Base-by-base conservation (phyloP, 345 rosid species). In the Eutrema heterophyllum region DNA sequence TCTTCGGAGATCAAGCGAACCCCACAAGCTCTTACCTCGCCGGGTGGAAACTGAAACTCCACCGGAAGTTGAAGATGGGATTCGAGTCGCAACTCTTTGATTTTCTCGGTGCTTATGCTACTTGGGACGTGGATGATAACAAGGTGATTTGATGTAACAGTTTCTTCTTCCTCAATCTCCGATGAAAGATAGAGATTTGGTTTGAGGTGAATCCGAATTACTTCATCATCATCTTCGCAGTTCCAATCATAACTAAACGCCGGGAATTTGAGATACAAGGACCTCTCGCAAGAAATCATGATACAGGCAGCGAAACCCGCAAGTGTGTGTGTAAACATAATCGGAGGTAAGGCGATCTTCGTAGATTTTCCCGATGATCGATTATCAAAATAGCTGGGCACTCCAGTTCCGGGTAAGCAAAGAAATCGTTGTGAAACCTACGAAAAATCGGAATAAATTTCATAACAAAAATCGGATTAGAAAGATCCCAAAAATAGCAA, bases 201-300 rank as follows among this genome's bases (percentile, higher is more conserved):
- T 45, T 6, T 55, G 4, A 73, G 40, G 77, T 55, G 64, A n/a
- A 73, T 65, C 30, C 8, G 32, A n/a, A 73, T 53, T 3, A 24
- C 9, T 14, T 45, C 71, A 35, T 64, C 24, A 21, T 21, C 64
- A 11, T 10, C 29, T 53, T 64, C 57, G 10, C 57, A 11, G 36
- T 6, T 54, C 58, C 64, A 64, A 7, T 45, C 65, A 65, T 54
- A 73, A 33, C 49, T 33, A 64, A 45, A 64, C 57, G 41, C 40
- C 15, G 49, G 32, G 13, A 55, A 73, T 4, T 7, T 30, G n/a
- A 73, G 49, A 11, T 11, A 1, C 24, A 16, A 24, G 26, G 59
- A 21, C 0, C 24, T 46, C 59, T 54, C 18, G 65, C 41, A 36
- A 45, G 58, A 4, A 4, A 73, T 46, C 65, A 54, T 0, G 66